These are phyloP conservation scores for Mortierella sp. DNA, from an alignment of 371 early-diverging fungal genomes.

Conservation along the genomic window DNA sequence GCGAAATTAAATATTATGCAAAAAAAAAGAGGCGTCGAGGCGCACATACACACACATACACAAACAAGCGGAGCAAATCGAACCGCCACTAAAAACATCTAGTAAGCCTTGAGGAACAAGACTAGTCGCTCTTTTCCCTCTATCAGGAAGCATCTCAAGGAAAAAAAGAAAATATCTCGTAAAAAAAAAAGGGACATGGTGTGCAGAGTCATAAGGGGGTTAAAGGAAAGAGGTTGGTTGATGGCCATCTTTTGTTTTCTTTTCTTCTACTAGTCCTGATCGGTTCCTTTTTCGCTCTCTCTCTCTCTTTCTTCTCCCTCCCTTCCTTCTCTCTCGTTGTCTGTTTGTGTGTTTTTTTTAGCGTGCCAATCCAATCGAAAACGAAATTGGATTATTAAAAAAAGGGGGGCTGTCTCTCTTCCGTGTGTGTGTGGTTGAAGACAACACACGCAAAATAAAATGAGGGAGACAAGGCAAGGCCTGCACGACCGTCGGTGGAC, in stretches of 20 bases:
- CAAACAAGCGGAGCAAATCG: neutral
- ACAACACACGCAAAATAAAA: neutral
- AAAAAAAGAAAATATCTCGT: neutral
- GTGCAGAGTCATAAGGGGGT: neutral
- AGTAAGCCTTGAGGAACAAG: neutral
- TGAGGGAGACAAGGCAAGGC: neutral
- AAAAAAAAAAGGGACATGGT: neutral
- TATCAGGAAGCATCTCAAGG: neutral
- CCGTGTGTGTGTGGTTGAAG: neutral
- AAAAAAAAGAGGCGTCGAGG: neutral
- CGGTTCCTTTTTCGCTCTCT: too few relatives aligned
- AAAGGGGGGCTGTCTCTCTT: neutral
- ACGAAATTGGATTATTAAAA: constrained; percentile 9
- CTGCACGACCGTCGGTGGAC: constrained; percentile 4
- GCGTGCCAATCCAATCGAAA: constrained; percentile 11
- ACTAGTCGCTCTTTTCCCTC: neutral
- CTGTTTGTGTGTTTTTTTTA: neutral
- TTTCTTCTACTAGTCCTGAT: neutral
- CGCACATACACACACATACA: neutral
- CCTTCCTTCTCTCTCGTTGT: neutral
- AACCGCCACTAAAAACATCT: neutral
- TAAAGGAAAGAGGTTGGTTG: neutral
- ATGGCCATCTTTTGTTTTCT: neutral
- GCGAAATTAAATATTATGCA: constrained; percentile 14
- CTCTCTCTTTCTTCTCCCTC: neutral